Base-by-base conservation (phyloP, 2,329 filamentous ascomycete species). In the Hypoxylon sp. region DNA sequence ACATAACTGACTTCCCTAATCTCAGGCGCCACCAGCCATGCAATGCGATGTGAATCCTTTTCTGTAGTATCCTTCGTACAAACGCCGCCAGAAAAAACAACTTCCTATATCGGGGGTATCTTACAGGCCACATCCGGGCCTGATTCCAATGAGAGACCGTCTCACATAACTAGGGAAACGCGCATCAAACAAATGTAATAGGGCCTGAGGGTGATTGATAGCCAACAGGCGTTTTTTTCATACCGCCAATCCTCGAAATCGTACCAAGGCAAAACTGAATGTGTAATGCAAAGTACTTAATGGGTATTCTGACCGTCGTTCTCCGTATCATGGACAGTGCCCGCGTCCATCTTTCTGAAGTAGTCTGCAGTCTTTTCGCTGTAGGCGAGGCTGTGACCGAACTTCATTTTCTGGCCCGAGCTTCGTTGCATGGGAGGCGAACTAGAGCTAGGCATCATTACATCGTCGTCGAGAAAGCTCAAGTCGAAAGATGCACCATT, bases 381-480 rank as follows among this genome's bases (percentile, higher is more conserved):
- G 13, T 71, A 63, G 4, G 55, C 45, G n/a, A 72, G 52, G 49
- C 51, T 70, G 4, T 61, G 71, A 7, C 71, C 68, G 38, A 75
- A 77, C n/a, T 30, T 30, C 32, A 34, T 5, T 60, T 76, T 38
- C 71, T 71, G 28, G 71, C 23, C 6, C 68, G 63, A 56, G 38
- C 73, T 66, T n/a, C 76, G 71, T 11, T 78, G 41, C 17, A 77
- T 50, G 4, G 85, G 81, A 36, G 86, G 83, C 9, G 84, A 86
- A 72, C 83, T 86, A 5, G 83, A 81, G 79, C 38, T 11, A 86
- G 81, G 9, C 79, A 43, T 43, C 17, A 17, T 73, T 28, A 77
- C 75, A 51, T 87, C 85, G 0, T 83, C 83, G 69, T 81, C 81
- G 19, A 88, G 77, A 30, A 86, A 79, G 30, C 79, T 79, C 75